Conservation (phyloP, 2,329 filamentous ascomycete genomes). For the Capronia americana region DNA sequence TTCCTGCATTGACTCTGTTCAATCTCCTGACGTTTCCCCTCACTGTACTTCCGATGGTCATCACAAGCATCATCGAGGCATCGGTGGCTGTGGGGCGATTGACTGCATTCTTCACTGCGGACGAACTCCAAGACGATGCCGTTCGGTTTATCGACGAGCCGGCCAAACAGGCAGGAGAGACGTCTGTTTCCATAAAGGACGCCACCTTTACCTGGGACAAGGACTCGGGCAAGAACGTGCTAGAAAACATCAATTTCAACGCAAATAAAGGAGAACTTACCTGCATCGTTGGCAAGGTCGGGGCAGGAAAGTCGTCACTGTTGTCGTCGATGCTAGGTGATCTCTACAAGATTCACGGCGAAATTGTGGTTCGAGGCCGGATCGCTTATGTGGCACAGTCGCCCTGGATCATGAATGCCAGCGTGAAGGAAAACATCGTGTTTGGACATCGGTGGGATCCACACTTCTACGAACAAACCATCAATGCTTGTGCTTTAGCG, state of each 20-base stretch:
- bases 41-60: slow-evolving; percentile 94
- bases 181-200: slow-evolving; percentile 81
- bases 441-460: slow-evolving; percentile 96
- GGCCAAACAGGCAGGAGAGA: slow-evolving; percentile 78
- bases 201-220: slow-evolving; percentile 95
- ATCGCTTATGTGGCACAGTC: slow-evolving; percentile 92
- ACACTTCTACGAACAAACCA: slow-evolving; percentile 89
- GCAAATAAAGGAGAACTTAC: slow-evolving; percentile 92
- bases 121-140: slow-evolving; percentile 88
- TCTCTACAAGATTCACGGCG: slow-evolving; percentile 84
- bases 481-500: slow-evolving; percentile 85
- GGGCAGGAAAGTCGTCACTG: slow-evolving; percentile 91
- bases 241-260: slow-evolving; percentile 85
- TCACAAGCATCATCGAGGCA: slow-evolving; percentile 93
- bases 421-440: slow-evolving; percentile 94
- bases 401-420: slow-evolving; percentile 97
- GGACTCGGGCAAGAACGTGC: slow-evolving; percentile 69
- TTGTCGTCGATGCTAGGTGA: slow-evolving; percentile 88
- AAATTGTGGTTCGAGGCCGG: slow-evolving; percentile 80
- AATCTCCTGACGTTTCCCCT: slow-evolving; percentile 95
- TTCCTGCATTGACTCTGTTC: slow-evolving; percentile 90
- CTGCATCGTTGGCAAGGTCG: slow-evolving; percentile 93
- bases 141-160: slow-evolving; percentile 69
- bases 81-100: slow-evolving; percentile 89
- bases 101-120: slow-evolving; percentile 81